phyloP scores from a whole-genome alignment of 2,329 filamentous ascomycete species.

The Neurospora sp. region DNA sequence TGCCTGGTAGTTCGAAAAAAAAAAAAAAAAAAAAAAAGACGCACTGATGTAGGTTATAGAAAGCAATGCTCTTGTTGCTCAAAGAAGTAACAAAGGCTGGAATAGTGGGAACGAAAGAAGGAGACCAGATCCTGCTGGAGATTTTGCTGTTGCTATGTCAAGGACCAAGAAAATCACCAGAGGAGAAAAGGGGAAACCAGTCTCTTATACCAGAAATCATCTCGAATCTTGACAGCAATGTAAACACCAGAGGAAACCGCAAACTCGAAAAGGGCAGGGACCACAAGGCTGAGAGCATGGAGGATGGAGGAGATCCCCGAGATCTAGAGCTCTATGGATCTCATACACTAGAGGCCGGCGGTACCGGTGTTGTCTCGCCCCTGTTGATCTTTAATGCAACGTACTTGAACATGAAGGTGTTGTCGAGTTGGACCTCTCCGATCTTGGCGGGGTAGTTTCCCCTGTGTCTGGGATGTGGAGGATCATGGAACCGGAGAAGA shows the following conservation, averaged over 20 bases:
- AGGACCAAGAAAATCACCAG: background rate
- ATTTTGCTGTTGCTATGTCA: background rate
- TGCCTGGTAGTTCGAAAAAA: slow-evolving; percentile 2
- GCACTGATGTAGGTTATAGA: background rate
- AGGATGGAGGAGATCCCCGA: background rate
- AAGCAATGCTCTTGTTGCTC: background rate
- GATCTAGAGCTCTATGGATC: background rate
- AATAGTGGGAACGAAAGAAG: slow-evolving; percentile 1
- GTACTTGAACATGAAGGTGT: background rate
- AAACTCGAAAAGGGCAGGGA: background rate
- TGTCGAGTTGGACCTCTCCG: background rate
- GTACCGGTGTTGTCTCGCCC: background rate
- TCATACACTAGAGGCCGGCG: background rate
- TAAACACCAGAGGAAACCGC: background rate
- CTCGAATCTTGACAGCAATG: background rate
- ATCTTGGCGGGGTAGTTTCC: background rate
- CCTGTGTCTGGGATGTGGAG: slow-evolving; percentile 15
- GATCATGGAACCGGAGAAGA: background rate
- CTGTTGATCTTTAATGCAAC: background rate
- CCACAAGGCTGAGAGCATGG: background rate
- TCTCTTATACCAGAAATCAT: background rate
- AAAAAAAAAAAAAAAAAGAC: background rate
- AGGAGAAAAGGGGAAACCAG: background rate
- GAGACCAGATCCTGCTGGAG: slow-evolving; percentile 13
- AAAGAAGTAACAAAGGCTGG: background rate